A percentile compares a stretch with the other conserved stretches of the same genome.
These are phyloP conservation scores for Ricinus communis DNA, from an alignment of 345 rosid species.

Conservation along the genomic window DNA sequence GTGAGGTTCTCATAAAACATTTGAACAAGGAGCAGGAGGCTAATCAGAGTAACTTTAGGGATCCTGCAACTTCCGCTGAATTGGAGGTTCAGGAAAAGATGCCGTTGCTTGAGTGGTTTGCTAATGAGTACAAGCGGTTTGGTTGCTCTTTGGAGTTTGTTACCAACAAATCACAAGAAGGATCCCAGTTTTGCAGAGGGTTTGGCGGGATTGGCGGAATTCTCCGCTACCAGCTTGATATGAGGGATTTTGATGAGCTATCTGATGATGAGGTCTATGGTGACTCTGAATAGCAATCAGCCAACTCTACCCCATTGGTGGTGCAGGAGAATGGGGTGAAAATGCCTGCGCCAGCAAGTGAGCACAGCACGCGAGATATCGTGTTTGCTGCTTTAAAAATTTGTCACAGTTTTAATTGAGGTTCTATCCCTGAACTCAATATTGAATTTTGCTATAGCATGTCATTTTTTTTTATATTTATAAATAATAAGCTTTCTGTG, in stretches of 20 bases:
- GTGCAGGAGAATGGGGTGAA: conserved; percentile 46
- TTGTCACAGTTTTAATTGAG: conserved; percentile 6
- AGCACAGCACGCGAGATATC: conserved; percentile 15
- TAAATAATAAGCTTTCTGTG: no score
- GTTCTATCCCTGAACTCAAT: conserved; percentile 20
- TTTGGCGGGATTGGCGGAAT: conserved; percentile 95
- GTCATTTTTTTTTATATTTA: no score
- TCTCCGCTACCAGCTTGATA: conserved; percentile 87
- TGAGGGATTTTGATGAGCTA: conserved; percentile 74
- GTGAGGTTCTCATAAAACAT: conserved; percentile 66
- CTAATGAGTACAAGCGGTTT: conserved; percentile 77
- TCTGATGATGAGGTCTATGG: conserved; percentile 69
- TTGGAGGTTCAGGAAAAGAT: conserved; percentile 74
- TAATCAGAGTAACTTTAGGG: conserved; percentile 73
- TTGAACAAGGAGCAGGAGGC: conserved; percentile 76
- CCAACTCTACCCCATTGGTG: conserved; percentile 41
- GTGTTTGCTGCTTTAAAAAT: conserved; percentile 13
- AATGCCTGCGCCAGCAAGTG: conserved; percentile 42
- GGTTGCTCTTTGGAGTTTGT: conserved; percentile 86
- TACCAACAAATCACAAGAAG: conserved; percentile 92
- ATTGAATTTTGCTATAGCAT: not conserved
- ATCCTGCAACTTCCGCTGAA: conserved; percentile 54
- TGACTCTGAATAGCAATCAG: conserved; percentile 82
- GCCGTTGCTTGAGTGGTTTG: conserved; percentile 89
- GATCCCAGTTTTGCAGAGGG: conserved; percentile 91